Evolutionary conservation across 1,139 yeast genomes (phyloP).

Genomic region (Taphrina sp.): DNA sequence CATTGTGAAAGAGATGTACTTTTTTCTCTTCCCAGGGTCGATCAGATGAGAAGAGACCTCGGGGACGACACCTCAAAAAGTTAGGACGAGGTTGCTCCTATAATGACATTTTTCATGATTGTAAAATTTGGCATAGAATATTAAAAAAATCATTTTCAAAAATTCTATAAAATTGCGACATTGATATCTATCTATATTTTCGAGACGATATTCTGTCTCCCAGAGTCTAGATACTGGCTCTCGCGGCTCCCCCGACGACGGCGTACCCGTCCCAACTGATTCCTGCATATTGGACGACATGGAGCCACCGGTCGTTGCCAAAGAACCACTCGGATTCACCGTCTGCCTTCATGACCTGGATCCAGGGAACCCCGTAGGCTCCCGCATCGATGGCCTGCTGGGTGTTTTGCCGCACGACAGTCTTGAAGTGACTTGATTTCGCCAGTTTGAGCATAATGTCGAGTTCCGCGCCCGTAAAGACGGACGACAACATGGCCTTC

Average conservation of each 20-base stretch:
- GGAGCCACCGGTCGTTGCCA: conserved; percentile 14
- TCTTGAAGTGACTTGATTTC: not conserved
- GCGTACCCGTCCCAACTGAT: conserved; percentile 14
- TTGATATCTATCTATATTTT: too few species aligned
- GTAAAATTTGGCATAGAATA: too few species aligned
- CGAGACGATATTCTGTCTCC: too few species aligned
- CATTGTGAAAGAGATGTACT: not conserved
- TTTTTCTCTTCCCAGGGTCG: too few species aligned
- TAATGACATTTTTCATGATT: too few species aligned
- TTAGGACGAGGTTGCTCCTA: too few species aligned
- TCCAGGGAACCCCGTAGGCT: conserved; percentile 9
- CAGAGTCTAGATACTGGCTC: conserved; percentile 5
- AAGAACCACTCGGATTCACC: not conserved
- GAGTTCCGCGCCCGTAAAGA: conserved; percentile 17
- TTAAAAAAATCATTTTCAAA: too few species aligned
- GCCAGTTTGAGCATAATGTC: conserved; percentile 5
- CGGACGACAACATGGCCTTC: conserved; percentile 7
- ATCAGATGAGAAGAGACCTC: too few species aligned
- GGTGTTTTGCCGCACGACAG: conserved; percentile 1
- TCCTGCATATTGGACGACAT: conserved; percentile 8
- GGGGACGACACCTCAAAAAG: too few species aligned
- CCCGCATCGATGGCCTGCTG: conserved; percentile 1
- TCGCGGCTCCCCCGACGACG: conserved; percentile 8
- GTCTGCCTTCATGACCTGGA: conserved; percentile 11
- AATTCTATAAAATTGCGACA: too few species aligned